phyloP scores from a whole-genome alignment of 371 early-diverging fungal species.

The Coemansia sp. region DNA sequence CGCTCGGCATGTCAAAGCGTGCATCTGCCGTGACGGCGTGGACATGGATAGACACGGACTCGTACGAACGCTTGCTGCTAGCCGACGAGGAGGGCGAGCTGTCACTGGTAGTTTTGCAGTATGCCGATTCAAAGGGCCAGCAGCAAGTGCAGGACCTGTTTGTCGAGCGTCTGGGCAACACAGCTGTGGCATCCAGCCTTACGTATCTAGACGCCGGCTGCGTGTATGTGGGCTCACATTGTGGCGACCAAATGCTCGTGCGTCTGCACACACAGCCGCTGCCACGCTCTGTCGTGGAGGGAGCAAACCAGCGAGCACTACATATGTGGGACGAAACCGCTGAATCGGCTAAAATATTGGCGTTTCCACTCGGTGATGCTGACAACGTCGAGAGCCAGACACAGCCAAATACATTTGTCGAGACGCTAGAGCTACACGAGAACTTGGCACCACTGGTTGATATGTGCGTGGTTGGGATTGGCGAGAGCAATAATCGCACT shows the following conservation, averaged over 20 bases:
- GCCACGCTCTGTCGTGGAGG: not conserved
- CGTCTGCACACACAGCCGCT: constrained; percentile 30
- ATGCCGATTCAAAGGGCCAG: constrained; percentile 3
- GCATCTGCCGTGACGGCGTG: constrained; percentile 24
- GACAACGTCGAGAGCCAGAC: not conserved
- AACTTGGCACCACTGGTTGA: constrained; percentile 87
- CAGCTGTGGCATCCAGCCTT: constrained; percentile 64
- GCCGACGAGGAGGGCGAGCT: constrained; percentile 74
- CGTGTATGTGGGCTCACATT: constrained; percentile 78
- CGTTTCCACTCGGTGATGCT: constrained; percentile 12
- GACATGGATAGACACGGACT: constrained; percentile 33
- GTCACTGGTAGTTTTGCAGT: constrained; percentile 59
- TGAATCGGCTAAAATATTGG: not conserved
- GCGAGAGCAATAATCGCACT: constrained; percentile 6
- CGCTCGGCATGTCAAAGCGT: constrained; percentile 17
- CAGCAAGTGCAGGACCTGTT: constrained; percentile 18
- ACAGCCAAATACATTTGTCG: constrained; percentile 44
- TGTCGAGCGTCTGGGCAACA: constrained; percentile 55
- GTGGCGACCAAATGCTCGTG: constrained; percentile 78
- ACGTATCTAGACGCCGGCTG: constrained; percentile 65
- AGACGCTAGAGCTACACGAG: constrained; percentile 62
- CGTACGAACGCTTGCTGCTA: constrained; percentile 58
- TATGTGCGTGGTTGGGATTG: constrained; percentile 76
- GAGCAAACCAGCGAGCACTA: not conserved
- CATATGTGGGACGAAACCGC: not conserved